phyloP scores from a whole-genome alignment of 768 basidiomycete species.

The Lentinula raphanica region DNA sequence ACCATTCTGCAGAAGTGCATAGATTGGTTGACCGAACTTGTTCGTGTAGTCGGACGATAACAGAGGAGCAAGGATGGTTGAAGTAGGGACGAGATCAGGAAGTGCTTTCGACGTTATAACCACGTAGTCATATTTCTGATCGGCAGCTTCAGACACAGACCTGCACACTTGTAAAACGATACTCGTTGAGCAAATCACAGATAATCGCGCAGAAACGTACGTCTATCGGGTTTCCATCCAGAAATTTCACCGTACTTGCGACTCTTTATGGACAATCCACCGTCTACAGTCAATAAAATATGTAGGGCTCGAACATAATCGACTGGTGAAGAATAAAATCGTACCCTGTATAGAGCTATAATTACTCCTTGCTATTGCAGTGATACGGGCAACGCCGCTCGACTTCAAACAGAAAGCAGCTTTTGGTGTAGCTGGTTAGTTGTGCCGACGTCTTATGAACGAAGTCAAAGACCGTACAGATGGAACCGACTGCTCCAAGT shows the following conservation, averaged over 20 bases:
- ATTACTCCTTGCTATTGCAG: slow-evolving; percentile 71
- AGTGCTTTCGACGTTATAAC: slow-evolving; percentile 8
- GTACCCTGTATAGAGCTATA: slow-evolving; percentile 48
- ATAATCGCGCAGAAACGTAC: neutral
- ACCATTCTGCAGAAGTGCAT: slow-evolving; percentile 10
- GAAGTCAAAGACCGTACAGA: too few relatives aligned
- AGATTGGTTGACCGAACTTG: slow-evolving; percentile 4
- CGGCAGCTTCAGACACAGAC: slow-evolving; percentile 8
- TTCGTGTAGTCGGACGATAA: neutral
- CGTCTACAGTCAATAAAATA: neutral
- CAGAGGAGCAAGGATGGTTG: slow-evolving; percentile 7
- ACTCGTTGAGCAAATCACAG: too few relatives aligned
- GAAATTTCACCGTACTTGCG: neutral
- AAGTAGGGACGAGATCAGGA: slow-evolving; percentile 6
- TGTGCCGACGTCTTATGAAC: too few relatives aligned
- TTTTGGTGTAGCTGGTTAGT: slow-evolving; percentile 22
- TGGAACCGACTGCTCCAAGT: slow-evolving; percentile 60
- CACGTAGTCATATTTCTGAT: slow-evolving; percentile 6
- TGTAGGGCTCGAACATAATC: neutral
- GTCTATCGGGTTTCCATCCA: slow-evolving; percentile 10
- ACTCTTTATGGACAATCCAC: slow-evolving; percentile 8
- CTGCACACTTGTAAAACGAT: neutral
- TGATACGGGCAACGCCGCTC: slow-evolving; percentile 57
- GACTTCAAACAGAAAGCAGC: slow-evolving; percentile 52
- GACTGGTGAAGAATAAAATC: neutral